phyloP scores from a whole-genome alignment of 2,329 filamentous ascomycete species.

The Phialophora expanda region DNA sequence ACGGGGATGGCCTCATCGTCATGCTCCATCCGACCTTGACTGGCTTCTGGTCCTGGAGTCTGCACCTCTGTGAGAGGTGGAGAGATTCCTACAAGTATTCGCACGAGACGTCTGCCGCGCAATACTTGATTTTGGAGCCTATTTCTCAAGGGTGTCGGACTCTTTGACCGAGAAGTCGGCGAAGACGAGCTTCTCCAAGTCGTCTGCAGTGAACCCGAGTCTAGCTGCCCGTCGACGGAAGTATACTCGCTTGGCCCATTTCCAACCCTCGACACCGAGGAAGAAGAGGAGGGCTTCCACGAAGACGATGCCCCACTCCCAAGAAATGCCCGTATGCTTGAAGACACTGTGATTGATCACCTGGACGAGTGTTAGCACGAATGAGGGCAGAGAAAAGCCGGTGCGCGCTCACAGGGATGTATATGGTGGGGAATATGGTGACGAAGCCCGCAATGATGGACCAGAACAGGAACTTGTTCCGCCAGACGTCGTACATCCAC shows the following conservation, averaged over 20 bases:
- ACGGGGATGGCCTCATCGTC: too few species aligned
- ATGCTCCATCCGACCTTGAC: too few species aligned
- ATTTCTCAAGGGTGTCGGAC: not conserved
- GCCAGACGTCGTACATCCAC: constrained; percentile 71
- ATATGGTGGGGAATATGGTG: constrained; percentile 65
- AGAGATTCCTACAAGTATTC: too few species aligned
- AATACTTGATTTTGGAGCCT: not conserved
- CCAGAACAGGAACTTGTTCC: constrained; percentile 74
- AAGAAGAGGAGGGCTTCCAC: constrained; percentile 67
- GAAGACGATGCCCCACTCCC: constrained; percentile 74
- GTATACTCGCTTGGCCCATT: constrained; percentile 67
- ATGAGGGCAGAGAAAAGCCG: too few species aligned
- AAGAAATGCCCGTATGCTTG: constrained; percentile 67
- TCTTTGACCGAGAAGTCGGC: not conserved
- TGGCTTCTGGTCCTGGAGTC: too few species aligned
- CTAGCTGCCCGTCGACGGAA: constrained; percentile 47
- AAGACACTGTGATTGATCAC: constrained; percentile 69
- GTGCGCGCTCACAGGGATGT: constrained; percentile 62
- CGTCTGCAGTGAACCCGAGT: constrained; percentile 31
- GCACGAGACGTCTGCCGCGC: too few species aligned
- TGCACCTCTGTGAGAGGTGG: too few species aligned
- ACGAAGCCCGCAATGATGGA: constrained; percentile 64
- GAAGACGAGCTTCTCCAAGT: constrained; percentile 22
- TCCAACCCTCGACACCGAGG: constrained; percentile 67
- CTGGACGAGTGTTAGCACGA: constrained; percentile 10